A percentile compares a stretch with the other conserved stretches of the same genome.
These are phyloP conservation scores for Colletotrichum sp. DNA, from an alignment of 2,329 filamentous ascomycete genomes.

Conservation along the genomic window DNA sequence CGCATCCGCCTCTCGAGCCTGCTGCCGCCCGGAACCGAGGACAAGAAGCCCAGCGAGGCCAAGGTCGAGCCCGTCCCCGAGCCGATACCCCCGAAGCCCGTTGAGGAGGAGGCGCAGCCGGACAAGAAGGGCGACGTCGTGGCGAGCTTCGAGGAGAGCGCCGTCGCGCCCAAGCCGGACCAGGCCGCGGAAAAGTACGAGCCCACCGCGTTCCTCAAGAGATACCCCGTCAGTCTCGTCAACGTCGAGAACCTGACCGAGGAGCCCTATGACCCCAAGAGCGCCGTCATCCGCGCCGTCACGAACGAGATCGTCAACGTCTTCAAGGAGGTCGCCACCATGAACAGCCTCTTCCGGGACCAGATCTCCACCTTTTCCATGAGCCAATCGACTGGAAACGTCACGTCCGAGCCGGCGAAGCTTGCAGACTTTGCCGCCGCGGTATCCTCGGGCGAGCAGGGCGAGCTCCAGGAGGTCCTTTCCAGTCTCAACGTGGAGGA, in stretches of 20 bases:
- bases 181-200: conserved; percentile 69
- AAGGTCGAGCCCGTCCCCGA: conserved; percentile 60
- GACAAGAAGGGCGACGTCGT: conserved; percentile 93
- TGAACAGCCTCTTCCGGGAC: conserved; percentile 95
- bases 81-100: conserved; percentile 59
- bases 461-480: conserved; percentile 90
- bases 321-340: conserved; percentile 93
- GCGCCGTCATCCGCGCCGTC: conserved; percentile 85
- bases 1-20: conserved; percentile 89
- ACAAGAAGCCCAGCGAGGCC: conserved; percentile 56
- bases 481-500: conserved; percentile 91
- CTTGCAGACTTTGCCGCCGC: conserved; percentile 97
- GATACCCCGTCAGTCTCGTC: conserved; percentile 91
- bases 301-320: conserved; percentile 99
- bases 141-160: conserved; percentile 91
- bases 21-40: conserved; percentile 68
- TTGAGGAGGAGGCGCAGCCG: conserved; percentile 55
- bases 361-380: conserved; percentile 98
- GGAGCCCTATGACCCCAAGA: conserved; percentile 89
- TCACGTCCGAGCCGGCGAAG: conserved; percentile 93
- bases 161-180: conserved; percentile 64
- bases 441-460: conserved; percentile 91
- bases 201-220: conserved; percentile 87
- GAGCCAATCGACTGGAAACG: conserved; percentile 92
- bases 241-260: conserved; percentile 94